Conservation (phyloP, 495 filamentous ascomycete species). For the Chaetomidium leptoderma region DNA sequence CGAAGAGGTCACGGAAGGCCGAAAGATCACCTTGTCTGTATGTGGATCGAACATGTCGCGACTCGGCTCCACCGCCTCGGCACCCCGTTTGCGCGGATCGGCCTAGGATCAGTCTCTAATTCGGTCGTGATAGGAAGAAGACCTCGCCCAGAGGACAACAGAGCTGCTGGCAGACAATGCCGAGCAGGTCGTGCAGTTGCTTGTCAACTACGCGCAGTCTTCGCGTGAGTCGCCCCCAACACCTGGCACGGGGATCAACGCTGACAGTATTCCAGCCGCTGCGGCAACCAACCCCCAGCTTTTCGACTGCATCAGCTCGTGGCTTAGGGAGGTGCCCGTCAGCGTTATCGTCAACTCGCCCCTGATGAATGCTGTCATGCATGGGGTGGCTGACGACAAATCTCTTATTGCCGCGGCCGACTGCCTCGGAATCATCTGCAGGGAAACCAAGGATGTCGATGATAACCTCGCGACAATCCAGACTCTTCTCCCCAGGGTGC, state of each 20-base stretch:
- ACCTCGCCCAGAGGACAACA: constrained; percentile 71
- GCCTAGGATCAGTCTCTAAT: constrained; percentile 52
- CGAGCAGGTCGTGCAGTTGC: constrained; percentile 72
- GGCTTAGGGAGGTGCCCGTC: constrained; percentile 87
- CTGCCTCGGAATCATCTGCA: constrained; percentile 83
- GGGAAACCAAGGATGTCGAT: constrained; percentile 90
- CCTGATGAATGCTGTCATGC: constrained; percentile 73
- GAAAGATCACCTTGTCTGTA: constrained; percentile 98
- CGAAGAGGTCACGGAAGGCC: constrained; percentile 98
- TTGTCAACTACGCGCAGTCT: constrained; percentile 84
- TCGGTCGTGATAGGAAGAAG: constrained; percentile 75
- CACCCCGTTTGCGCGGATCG: constrained; percentile 39
- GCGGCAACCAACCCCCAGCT: constrained; percentile 86
- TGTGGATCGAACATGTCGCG: constrained; percentile 61
- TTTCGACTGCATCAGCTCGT: constrained; percentile 91
- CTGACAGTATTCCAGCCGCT: constrained; percentile 37
- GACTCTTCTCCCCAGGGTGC: constrained; percentile 75
- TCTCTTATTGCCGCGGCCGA: constrained; percentile 91
- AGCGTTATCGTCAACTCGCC: constrained; percentile 78
- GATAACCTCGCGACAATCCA: constrained; percentile 76
- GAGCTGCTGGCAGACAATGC: constrained; percentile 91
- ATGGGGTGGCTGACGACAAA: constrained; percentile 64
- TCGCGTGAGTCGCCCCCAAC: constrained; percentile 61
- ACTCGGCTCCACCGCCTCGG: constrained; percentile 40
- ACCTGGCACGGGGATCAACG: background rate